Base-by-base conservation (phyloP, 1,139 yeast genomes). In the Yamadazyma buinensis region DNA sequence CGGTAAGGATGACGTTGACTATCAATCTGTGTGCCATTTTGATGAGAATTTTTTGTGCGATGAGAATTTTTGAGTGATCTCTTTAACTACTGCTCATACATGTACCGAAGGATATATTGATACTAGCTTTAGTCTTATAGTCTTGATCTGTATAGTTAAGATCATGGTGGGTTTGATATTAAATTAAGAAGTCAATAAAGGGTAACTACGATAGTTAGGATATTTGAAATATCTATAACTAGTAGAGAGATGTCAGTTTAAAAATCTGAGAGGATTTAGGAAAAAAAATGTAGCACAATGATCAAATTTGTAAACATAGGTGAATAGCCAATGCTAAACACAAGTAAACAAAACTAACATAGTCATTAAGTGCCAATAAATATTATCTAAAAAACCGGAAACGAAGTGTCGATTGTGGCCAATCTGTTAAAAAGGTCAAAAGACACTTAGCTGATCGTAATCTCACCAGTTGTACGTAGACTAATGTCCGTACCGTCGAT, bases 21-120 rank as follows among this genome's bases (percentile, higher is more conserved):
- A 92, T 55, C 43, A 92, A 74, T 67, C 97, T 79, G 59, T 90
- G 96, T 44, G 98, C 97, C 97, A 69, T 69, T n/a, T n/a, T n/a
- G n/a, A 25, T n/a, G n/a, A n/a, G n/a, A n/a, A n/a, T n/a, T n/a
- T n/a, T n/a, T n/a, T n/a, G n/a, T n/a, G n/a, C n/a, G n/a, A n/a
- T n/a, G n/a, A n/a, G n/a, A n/a, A n/a, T n/a, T n/a, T n/a, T n/a
- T n/a, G n/a, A n/a, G n/a, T n/a, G n/a, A n/a, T n/a, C n/a, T n/a
- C n/a, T n/a, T n/a, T n/a, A n/a, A n/a, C n/a, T n/a, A n/a, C n/a
- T n/a, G n/a, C n/a, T n/a, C n/a, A n/a, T n/a, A n/a, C n/a, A n/a
- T n/a, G n/a, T n/a, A n/a, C n/a, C n/a, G n/a, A n/a, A n/a, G n/a
- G n/a, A n/a, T n/a, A n/a, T n/a, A n/a, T n/a, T n/a, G n/a, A n/a